Evolutionary conservation across 176 grass and related monocot genomes (phyloP).

Genomic region (Avena sativa): DNA sequence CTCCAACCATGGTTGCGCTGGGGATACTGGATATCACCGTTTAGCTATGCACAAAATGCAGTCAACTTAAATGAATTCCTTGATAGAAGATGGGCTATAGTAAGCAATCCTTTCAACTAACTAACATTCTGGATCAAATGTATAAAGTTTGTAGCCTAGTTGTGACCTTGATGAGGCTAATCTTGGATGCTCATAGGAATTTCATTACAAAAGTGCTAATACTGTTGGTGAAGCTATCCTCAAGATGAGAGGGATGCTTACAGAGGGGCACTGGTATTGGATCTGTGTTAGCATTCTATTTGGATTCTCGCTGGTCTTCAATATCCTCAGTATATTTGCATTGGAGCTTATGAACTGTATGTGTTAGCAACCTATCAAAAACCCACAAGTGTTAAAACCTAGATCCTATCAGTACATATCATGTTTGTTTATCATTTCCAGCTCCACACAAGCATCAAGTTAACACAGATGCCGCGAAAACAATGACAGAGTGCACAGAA

Average conservation of each 20-base stretch:
- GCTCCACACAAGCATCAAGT: constrained; percentile 54
- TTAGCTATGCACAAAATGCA: constrained; percentile 58
- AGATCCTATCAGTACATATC: not conserved
- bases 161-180: not conserved
- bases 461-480: constrained; percentile 33
- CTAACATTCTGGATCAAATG: not conserved
- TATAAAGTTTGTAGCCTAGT: not conserved
- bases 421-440: constrained; percentile 43
- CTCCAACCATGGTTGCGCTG: constrained; percentile 60
- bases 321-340: constrained; percentile 64
- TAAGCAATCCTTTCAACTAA: constrained; percentile 38
- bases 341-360: constrained; percentile 64
- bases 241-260: constrained; percentile 57
- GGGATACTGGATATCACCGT: constrained; percentile 63
- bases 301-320: constrained; percentile 63
- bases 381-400: not conserved
- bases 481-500: constrained; percentile 6
- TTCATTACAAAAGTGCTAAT: constrained; percentile 44
- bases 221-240: constrained; percentile 71
- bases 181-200: constrained; percentile 39
- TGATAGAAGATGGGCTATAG: constrained; percentile 74
- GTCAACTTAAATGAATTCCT: constrained; percentile 60
- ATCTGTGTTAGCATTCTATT: constrained; percentile 59
- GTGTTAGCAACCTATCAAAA: constrained; percentile 10
- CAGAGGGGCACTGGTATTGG: constrained; percentile 79